Evolutionary conservation across 768 basidiomycete genomes (phyloP), one percentile per base, ranked within the genome.

Genomic region (Lentinula sp.): DNA sequence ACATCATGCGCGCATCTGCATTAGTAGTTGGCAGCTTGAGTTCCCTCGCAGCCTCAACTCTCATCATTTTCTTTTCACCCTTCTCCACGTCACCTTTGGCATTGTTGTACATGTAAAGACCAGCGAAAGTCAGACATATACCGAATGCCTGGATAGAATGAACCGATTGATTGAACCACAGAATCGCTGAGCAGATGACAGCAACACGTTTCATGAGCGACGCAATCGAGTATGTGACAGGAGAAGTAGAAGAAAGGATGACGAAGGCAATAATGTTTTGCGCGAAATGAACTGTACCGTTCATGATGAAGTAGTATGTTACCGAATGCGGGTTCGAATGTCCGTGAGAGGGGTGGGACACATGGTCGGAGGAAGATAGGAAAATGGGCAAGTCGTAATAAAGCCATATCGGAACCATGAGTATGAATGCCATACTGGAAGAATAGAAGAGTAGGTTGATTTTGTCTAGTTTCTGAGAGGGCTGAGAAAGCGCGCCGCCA

Each of bases 261-360:
- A 95, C 82, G 76, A 99, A 99, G 34, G 97, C 97, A 67, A 98
- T 91, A 69, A 98, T 89, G 79, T 95, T 98, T 74, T 99, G 97
- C 1, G 87, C 88, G 68, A 97, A 99, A 75, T 99, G 95, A 11
- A 94, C 95, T 1, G 92, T 89, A 49, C 95, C 96, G 73, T 99
- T 99, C 75, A 94, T 81, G 73, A 94, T 82, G 69, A 97, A 89
- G 75, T 95, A 89, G 72, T 89, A 89, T 5, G 78, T 62, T 51
- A 98, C 84, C 3, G 87, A 84, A 65, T 89, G 87, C 2, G 83
- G 73, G 21, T 80, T 68, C 39, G 77, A 64, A 63, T 80, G 79
- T 28, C 78, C 80, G 61, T 75, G 76, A 45, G 67, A 69, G 16
- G 82, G 79, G 62, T 83, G 81, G 10, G 71, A 69, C 59, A 82